phyloP scores from a whole-genome alignment of 345 rosid species.

The Eucalyptus paniculata region DNA sequence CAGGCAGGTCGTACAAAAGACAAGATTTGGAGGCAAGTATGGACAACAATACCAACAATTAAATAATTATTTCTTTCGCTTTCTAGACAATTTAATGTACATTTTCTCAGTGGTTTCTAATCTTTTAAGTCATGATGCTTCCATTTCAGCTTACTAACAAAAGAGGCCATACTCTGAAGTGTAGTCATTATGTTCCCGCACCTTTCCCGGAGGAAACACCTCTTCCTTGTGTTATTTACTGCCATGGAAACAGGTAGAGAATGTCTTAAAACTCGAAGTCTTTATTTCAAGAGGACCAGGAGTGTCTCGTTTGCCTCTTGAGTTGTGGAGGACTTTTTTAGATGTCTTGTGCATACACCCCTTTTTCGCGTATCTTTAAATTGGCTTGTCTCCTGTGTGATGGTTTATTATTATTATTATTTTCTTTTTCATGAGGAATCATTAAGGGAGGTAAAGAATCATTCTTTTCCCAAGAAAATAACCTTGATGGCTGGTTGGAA shows the following conservation, averaged over 20 bases:
- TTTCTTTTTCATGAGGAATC: background rate
- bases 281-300: background rate
- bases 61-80: background rate
- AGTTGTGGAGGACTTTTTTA: background rate
- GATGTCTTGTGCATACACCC: background rate
- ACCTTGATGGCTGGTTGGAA: background rate
- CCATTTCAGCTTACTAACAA: slow-evolving; percentile 64
- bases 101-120: background rate
- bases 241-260: slow-evolving; percentile 89
- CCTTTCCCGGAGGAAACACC: slow-evolving; percentile 50
- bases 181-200: slow-evolving; percentile 83
- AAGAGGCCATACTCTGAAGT: slow-evolving; percentile 72
- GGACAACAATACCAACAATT: slow-evolving; percentile 4
- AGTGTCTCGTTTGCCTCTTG: background rate
- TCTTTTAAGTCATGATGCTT: background rate
- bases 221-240: slow-evolving; percentile 93
- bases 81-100: background rate
- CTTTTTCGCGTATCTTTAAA: background rate
- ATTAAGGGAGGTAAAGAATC: background rate
- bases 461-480: background rate
- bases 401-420: background rate
- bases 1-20: slow-evolving; percentile 72
- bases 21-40: slow-evolving; percentile 95
- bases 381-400: background rate
- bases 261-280: background rate